Evolutionary conservation across 1,284 basidiomycete genomes (phyloP).

Genomic region (Cryptococcus depauperatus): DNA sequence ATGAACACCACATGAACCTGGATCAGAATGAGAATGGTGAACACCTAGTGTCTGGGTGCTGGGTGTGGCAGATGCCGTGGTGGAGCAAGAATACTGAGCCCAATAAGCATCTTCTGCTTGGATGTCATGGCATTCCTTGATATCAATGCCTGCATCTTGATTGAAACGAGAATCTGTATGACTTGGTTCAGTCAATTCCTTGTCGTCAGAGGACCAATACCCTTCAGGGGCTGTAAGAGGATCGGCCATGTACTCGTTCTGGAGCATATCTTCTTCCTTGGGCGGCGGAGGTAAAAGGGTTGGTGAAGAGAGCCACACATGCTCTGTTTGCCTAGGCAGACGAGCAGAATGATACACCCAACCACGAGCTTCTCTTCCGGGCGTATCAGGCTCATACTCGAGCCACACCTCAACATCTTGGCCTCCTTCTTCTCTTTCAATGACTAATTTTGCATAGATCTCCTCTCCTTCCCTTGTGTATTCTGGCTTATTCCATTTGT

Average conservation of each 20-base stretch:
- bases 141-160: neutral
- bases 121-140: conserved; percentile 4
- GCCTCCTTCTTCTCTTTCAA: conserved; percentile 3
- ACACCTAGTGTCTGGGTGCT: conserved; percentile 1
- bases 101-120: conserved; percentile 35
- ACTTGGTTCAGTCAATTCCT: neutral
- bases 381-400: conserved; percentile 9
- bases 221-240: conserved; percentile 6
- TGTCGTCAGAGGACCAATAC: conserved; percentile 12
- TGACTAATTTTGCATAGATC: conserved; percentile 12
- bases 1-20: neutral
- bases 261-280: too few relatives aligned
- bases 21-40: neutral
- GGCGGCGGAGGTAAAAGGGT: neutral
- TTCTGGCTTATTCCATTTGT: conserved; percentile 3
- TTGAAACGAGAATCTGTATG: neutral
- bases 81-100: conserved; percentile 31
- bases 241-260: neutral
- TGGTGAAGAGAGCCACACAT: neutral
- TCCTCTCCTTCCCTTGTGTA: conserved; percentile 23
- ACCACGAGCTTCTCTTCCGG: conserved; percentile 18
- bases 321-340: conserved; percentile 3
- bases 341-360: conserved; percentile 30
- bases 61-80: conserved; percentile 12
- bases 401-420: conserved; percentile 12